Evolutionary conservation across 768 basidiomycete species (phyloP), one percentile per base, ranked within the genome.

Genomic region (Calocybe indica): DNA sequence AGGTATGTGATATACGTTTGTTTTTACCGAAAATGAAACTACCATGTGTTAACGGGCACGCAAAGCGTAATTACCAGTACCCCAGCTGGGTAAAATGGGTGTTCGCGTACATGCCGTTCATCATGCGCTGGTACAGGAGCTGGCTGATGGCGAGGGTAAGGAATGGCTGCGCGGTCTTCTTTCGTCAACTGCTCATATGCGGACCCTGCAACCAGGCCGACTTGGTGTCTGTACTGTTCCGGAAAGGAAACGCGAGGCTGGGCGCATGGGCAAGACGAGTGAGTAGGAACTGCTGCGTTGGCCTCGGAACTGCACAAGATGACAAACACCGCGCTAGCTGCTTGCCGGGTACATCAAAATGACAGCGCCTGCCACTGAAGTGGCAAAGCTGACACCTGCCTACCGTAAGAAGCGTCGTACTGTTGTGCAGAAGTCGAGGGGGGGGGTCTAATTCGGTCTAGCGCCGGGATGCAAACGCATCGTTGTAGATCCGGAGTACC

Each of bases 391-490:
- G 41, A 74, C 73, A 46, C 83, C 83, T 4, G 62, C 64, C 7
- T 79, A 77, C 64, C 64, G 80, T 78, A 57, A 37, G 75, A 59
- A 45, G 35, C 7, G 22, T 43, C 31, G 29, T 13, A 22, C 10
- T 31, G 40, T 29, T 40, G 29, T 28, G 43, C 38, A 10, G 30
- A 39, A 38, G 35, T 30, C 11, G 29, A 35, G 42, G 45, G 37
- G 38, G 15, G 50, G 42, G 37, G 34, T 37, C 14, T 14, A 28
- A 15, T 43, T 47, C 5, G 51, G 49, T 29, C 33, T 48, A 80
- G 79, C 74, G 37, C 72, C 75, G 30, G 82, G 82, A 14, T 84
- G 82, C 58, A 83, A 82, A 60, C 72, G 84, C 35, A 72, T 83
- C 13, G 75, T 85, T 32, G 67, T 78, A 46, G 80, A 86, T 55